A percentile compares a stretch with the other conserved stretches of the same genome.
Conservation (phyloP, 1,284 basidiomycete species). For the Microbotryum lychnidis-dioicae region DNA sequence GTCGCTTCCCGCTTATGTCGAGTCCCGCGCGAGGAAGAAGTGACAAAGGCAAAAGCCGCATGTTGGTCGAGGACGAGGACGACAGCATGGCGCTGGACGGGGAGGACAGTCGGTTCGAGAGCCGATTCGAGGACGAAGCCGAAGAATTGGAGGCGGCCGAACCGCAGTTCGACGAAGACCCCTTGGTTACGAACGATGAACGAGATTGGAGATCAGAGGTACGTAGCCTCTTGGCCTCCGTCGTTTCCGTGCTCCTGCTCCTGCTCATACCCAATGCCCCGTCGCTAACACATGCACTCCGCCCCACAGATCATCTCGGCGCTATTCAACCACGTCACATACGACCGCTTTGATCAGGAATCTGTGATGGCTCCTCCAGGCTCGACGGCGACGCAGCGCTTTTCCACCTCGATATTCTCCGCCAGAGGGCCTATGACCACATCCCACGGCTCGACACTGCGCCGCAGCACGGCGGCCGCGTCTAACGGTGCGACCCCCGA, state of each 20-base stretch:
- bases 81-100: not conserved
- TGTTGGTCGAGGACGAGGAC: not conserved
- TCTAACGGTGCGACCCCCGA: not conserved
- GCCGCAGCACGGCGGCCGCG: not conserved
- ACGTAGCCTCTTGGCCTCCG: too few species aligned
- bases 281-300: not conserved
- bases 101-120: not conserved
- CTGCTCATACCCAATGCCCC: not conserved
- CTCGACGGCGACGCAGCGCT: not conserved
- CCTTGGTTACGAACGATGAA: not conserved
- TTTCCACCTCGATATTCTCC: not conserved
- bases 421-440: not conserved
- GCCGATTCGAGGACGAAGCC: not conserved
- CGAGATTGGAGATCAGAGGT: too few species aligned
- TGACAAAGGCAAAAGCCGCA: not conserved
- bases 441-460: not conserved
- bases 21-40: not conserved
- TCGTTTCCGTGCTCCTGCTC: too few species aligned
- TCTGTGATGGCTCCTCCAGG: slow-evolving; percentile 3
- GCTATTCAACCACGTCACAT: slow-evolving; percentile 20
- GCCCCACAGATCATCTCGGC: slow-evolving; percentile 10
- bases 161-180: not conserved
- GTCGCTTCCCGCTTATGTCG: slow-evolving; percentile 5
- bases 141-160: too few species aligned
- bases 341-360: not conserved